These are phyloP conservation scores for Clonostachys byssicola DNA, from an alignment of 2,329 filamentous ascomycete genomes.

Conservation along the genomic window DNA sequence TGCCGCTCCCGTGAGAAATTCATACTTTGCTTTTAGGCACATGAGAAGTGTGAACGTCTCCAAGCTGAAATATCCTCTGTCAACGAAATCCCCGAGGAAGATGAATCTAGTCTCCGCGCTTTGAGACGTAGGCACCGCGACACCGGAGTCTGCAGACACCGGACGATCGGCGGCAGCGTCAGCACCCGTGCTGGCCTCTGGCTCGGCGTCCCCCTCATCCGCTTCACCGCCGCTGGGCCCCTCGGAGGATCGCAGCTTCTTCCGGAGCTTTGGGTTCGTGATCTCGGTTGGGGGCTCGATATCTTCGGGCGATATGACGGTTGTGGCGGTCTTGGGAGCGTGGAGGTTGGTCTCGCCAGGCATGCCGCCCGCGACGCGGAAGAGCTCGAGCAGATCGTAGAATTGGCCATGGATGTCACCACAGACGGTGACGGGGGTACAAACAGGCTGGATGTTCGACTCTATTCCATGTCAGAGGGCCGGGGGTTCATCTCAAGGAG, in stretches of 20 bases:
- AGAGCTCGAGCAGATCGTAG: constrained; percentile 95
- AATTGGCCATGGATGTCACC: constrained; percentile 99
- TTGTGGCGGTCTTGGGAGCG: constrained; percentile 62
- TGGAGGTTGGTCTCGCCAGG: constrained; percentile 75
- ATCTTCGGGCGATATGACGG: constrained; percentile 83
- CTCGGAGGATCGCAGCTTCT: constrained; percentile 63
- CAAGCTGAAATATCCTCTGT: constrained; percentile 94
- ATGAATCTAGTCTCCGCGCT: constrained; percentile 54
- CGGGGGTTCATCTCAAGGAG: too few species aligned
- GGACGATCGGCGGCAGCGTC: constrained; percentile 22
- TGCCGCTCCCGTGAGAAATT: background rate
- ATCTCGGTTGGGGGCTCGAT: constrained; percentile 89
- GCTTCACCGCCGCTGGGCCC: constrained; percentile 37
- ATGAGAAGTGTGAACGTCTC: constrained; percentile 97
- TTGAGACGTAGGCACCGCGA: constrained; percentile 26
- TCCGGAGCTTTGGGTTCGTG: constrained; percentile 79
- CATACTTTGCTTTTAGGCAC: constrained; percentile 76
- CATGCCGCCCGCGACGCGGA: constrained; percentile 95
- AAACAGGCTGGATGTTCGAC: constrained; percentile 98
- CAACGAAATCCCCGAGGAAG: constrained; percentile 85
- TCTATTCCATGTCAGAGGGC: constrained; percentile 45
- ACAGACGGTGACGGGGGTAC: constrained; percentile 93
- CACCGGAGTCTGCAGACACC: constrained; percentile 24
- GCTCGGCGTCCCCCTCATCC: constrained; percentile 40
- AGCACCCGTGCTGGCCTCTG: constrained; percentile 17